Percentiles rank a stretch among this genome's conserved stretches.
Evolutionary conservation across 139 green algal genomes (phyloP).

Genomic region (Mesostigma viride): DNA sequence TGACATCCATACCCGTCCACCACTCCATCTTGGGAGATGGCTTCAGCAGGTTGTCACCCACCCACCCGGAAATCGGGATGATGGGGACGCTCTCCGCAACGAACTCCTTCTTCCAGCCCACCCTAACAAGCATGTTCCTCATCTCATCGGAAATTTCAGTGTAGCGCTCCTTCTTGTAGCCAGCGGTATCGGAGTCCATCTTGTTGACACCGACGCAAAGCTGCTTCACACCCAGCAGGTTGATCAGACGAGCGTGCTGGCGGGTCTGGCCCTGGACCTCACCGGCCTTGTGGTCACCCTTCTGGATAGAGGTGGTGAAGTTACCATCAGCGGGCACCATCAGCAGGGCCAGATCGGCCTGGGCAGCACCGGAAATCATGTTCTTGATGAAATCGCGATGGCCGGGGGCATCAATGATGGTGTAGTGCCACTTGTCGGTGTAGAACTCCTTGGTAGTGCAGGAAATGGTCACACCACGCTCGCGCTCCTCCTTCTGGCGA

Average conservation of each 20-base stretch:
- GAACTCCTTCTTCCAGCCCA: too few relatives aligned
- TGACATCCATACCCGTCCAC: too few relatives aligned
- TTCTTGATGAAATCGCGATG: conserved; percentile 99
- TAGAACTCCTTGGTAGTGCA: conserved; percentile 99
- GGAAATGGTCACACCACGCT: conserved; percentile 56
- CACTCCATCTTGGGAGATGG: conserved; percentile 88
- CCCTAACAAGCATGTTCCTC: conserved; percentile 68
- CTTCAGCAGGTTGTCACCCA: conserved; percentile 98
- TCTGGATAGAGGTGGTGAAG: conserved; percentile 74
- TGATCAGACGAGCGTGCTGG: conserved; percentile 94
- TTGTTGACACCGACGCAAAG: conserved; percentile 73
- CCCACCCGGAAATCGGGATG: conserved; percentile 96
- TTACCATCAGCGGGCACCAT: conserved; percentile 18
- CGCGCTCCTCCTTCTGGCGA: conserved; percentile 69
- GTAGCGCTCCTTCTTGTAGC: conserved; percentile 87
- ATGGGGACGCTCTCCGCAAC: conserved; percentile 77
- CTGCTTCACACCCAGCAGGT: conserved; percentile 97
- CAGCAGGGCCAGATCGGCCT: too few relatives aligned
- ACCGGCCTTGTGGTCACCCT: conserved; percentile 38
- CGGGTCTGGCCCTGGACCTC: conserved; percentile 82
- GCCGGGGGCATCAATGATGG: conserved; percentile 60
- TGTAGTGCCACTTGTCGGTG: conserved; percentile 97
- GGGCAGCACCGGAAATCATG: conserved; percentile 90
- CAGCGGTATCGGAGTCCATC: conserved; percentile 87
- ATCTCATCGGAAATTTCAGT: conserved; percentile 97